Evolutionary conservation across 2,329 filamentous ascomycete species (phyloP), one percentile per base, ranked within the genome.

Genomic region (Botrytis aclada): DNA sequence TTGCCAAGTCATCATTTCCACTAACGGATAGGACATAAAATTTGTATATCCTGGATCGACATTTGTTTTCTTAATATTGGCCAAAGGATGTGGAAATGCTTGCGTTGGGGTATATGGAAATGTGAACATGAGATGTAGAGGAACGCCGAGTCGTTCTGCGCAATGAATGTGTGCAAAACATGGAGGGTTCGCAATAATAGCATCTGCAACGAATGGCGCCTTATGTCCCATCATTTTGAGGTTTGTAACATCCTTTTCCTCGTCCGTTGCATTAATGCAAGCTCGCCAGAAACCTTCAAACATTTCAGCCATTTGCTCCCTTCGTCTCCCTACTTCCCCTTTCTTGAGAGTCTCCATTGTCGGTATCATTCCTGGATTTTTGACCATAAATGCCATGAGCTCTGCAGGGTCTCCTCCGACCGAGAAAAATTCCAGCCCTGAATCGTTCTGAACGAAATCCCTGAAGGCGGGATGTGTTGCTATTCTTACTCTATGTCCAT

Each of bases 1-100:
- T 81, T 97, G 94, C 94, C 94, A 97, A 1, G 94, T 92, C 87
- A 95, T 93, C 88, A 93, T 91, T 80, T 95, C 93, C 1, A 95
- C 92, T 51, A 95, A 82, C 0, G 92, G 90, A 79, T 95, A 96
- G 2, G 89, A 92, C 80, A 95, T 93, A 79, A 93, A 94, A 81
- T 95, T 96, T 20, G 90, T 89, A 79, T 93, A 93, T 32, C 88
- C 89, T 1, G 88, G 85, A 77, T 94, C 91, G 14, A 93, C 88
- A 75, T 93, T 93, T 25, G 87, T 89, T 74, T 87, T 87, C 78
- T 91, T 92, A 81, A 95, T 91, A 78, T 89, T 93, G 16, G 92
- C 92, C 67, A 95, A 81, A 0, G 93, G 93, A 79, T 95, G 93
- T 0, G 79, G 79, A 76, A 95, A 95, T 0, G 88, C 86, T 72